Base-by-base conservation (phyloP, 192 early-diverging fungal genomes). In the Mortierella hygrophila region DNA sequence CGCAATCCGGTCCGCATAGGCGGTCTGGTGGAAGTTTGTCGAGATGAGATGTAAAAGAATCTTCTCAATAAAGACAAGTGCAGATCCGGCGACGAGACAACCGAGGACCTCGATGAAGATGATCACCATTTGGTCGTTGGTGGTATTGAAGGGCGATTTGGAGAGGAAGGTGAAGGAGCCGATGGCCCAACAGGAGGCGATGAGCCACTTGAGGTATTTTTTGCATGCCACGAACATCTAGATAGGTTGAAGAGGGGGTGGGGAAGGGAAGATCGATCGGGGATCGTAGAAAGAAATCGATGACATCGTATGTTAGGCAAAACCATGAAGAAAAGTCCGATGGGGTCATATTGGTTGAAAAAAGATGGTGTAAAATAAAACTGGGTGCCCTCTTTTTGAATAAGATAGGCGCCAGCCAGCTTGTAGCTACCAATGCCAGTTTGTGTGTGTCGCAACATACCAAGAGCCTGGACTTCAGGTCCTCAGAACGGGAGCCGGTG, bases 1-100 rank as follows among this genome's bases (percentile, higher is more conserved):
- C 37, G 54, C 78, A 65, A 94, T 82, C 52, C 93, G 93, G 73
- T 94, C 93, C 68, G 92, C 92, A 82, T 93, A 94, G 0, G 93
- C 92, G 0, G 90, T 92, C 68, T 88, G 88, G 77, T 93, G 93
- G 86, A 94, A 94, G 38, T 90, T 88, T 23, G 92, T 92, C 35
- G 93, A 91, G 57, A 93, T 91, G 42, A 93, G 71, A 70, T 94
- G 92, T 65, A 94, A 85, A 4, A 91, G 55, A 21, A 94, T 88
- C 79, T 94, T 94, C 74, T 94, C 94, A 4, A 91, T 8, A 29
- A 85, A 79, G 9, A 85, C 47, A 46, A 85, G 41, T 0, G 75
- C 40, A 29, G 74, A 76, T 29, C 74, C 83, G 8, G 78, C 83
- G 20, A 85, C 83, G 10, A 85, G 71, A 38, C 70, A 32, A 1